These are phyloP conservation scores for Salicornia ramosissima DNA, from an alignment of 148 eudicot species.

Conservation along the genomic window DNA sequence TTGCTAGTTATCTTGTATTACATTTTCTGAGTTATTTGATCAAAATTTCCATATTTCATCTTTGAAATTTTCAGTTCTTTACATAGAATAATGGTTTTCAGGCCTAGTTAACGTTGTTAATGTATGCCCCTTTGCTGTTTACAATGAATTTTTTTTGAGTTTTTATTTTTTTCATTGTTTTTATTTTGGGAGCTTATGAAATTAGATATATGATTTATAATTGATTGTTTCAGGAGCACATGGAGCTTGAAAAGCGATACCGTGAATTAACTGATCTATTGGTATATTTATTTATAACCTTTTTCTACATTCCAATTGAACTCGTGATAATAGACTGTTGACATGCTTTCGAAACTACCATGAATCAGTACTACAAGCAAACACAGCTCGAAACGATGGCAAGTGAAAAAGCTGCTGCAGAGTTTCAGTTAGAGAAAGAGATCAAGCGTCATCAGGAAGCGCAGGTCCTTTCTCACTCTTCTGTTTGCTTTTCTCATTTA, in stretches of 20 bases:
- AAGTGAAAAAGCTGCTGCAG: slow-evolving; percentile 97
- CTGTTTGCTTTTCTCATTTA: background rate
- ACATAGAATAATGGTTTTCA: background rate
- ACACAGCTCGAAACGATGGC: slow-evolving; percentile 97
- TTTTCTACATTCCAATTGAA: background rate
- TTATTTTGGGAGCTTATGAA: background rate
- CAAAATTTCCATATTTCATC: no score
- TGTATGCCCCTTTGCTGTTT: background rate
- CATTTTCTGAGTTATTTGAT: no score
- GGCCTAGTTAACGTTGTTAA: background rate
- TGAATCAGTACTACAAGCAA: slow-evolving; percentile 89
- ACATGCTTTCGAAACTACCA: slow-evolving; percentile 13
- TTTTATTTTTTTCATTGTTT: background rate
- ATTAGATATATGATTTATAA: background rate
- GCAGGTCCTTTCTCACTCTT: slow-evolving; percentile 47
- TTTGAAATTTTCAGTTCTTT: no score
- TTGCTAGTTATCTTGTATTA: no score
- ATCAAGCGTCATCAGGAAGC: slow-evolving; percentile 84
- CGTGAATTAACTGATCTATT: slow-evolving; percentile 94
- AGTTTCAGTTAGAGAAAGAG: slow-evolving; percentile 97
- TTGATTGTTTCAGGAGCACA: slow-evolving; percentile 69
- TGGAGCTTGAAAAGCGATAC: slow-evolving; percentile 96
- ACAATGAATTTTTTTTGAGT: background rate
- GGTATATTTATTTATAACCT: slow-evolving; percentile 38
- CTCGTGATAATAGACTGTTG: slow-evolving; percentile 4